Base-by-base conservation (phyloP, 176 grass and related monocot genomes). In the Puccinellia tenuiflora region DNA sequence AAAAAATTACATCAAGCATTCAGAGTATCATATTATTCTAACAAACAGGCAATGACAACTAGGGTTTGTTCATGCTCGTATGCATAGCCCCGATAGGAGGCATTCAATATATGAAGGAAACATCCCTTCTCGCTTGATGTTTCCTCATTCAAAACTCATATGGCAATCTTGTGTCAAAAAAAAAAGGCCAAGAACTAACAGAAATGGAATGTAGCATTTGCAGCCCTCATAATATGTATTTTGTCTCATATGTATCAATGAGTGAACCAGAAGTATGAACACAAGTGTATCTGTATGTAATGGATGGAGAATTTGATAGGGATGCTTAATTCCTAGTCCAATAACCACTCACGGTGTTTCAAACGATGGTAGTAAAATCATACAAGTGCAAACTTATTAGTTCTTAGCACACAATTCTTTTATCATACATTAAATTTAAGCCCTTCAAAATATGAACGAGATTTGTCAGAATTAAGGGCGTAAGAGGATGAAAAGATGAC, bases 21-120 rank as follows among this genome's bases (percentile, higher is more conserved):
- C 20, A n/a, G n/a, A 80, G 51, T 72, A 90, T 17, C 22, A 69
- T 76, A 85, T 16, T 77, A 54, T 88, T 55, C 24, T 77, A 61
- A 85, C 22, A 68, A 53, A 75, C 13, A 76, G 29, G 62, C 16
- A 7, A 71, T 51, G 24, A 9, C 39, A 69, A 75, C 20, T 50
- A 80, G 33, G 31, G 57, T 24, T 70, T 67, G 65, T 25, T 78
- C 17, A 38, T 61, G 66, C 45, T 73, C 18, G 20, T 61, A 73
- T 25, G 25, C 26, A 84, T 65, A 72, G 51, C 62, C 43, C 16
- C 6, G 21, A 85, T 8, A 73, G 34, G 65, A 79, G 55, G 53
- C 39, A 78, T 48, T 28, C 13, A 60, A 61, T 61, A 16, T 61
- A 62, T 62, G 43, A 77, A 70, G 66, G 12, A 82, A 50, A 52